These are phyloP conservation scores for Chaetomium strumarium DNA, from an alignment of 2,329 filamentous ascomycete genomes.

Conservation along the genomic window DNA sequence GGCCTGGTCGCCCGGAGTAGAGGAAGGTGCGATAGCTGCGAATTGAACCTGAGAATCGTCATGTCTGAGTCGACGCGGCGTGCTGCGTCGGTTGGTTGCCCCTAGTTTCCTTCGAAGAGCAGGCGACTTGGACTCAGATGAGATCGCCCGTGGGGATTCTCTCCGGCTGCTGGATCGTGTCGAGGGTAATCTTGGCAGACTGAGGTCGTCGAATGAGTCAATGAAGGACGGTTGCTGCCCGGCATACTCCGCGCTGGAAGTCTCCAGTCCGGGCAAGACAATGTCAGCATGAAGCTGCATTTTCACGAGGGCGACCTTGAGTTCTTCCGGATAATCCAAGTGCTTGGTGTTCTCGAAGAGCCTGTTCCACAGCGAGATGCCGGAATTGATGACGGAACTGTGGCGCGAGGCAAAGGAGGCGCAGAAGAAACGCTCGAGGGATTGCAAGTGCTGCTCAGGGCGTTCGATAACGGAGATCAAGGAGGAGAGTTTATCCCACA, in stretches of 20 bases:
- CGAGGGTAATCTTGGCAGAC: conserved; percentile 26
- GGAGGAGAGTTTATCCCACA: conserved; percentile 47
- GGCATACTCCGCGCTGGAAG: conserved; percentile 34
- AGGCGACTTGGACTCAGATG: conserved; percentile 29
- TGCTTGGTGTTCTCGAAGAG: conserved; percentile 56
- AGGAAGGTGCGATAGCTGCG: conserved; percentile 58
- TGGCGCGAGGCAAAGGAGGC: conserved; percentile 55
- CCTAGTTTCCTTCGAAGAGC: conserved; percentile 25
- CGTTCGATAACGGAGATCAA: conserved; percentile 33
- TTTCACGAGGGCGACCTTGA: conserved; percentile 57
- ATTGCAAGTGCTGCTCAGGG: conserved; percentile 41
- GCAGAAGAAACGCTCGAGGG: conserved; percentile 50
- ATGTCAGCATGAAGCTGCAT: conserved; percentile 50
- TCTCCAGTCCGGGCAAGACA: conserved; percentile 39
- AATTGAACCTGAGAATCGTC: conserved; percentile 81
- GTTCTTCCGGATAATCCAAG: conserved; percentile 57
- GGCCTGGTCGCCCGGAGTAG: conserved; percentile 39
- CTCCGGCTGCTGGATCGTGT: conserved; percentile 24
- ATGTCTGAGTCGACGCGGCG: conserved; percentile 55
- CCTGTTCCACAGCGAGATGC: conserved; percentile 59
- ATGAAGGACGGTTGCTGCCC: conserved; percentile 39
- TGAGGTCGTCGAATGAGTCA: conserved; percentile 45
- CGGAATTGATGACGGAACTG: conserved; percentile 45
- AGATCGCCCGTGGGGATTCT: conserved; percentile 24
- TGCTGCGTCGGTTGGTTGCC: conserved; percentile 28